A percentile compares a stretch with the other conserved stretches of the same genome.
phyloP scores from a whole-genome alignment of 495 filamentous ascomycete genomes.

The Tuber magnatum region DNA sequence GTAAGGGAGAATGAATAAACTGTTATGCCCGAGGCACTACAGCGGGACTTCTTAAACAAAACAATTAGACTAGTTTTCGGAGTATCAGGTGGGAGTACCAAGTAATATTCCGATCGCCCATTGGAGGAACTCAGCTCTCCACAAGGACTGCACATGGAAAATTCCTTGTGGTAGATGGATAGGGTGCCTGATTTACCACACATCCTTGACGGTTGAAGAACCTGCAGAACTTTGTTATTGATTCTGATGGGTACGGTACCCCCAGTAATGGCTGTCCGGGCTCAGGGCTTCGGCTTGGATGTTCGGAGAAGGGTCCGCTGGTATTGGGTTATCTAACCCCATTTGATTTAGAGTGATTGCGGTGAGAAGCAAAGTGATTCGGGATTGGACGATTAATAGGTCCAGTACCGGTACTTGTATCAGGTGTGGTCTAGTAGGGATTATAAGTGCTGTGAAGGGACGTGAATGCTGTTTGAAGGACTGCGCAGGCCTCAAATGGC shows the following conservation, averaged over 20 bases:
- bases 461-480: not conserved
- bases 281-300: not conserved
- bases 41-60: not conserved
- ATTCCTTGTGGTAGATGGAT: not conserved
- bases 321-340: not conserved
- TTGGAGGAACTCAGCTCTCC: not conserved
- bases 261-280: not conserved
- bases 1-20: not conserved
- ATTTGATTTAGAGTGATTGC: not conserved
- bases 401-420: not conserved
- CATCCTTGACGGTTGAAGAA: not conserved
- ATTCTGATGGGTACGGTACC: slow-evolving; percentile 2
- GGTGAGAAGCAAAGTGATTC: not conserved
- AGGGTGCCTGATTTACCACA: not conserved
- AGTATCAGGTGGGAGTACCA: not conserved
- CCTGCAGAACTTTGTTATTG: not conserved
- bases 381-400: not conserved
- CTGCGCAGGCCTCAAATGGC: not conserved
- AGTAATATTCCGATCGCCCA: not conserved
- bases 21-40: not conserved
- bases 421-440: not conserved
- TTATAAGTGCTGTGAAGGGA: not conserved
- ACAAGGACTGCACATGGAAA: not conserved
- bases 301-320: not conserved
- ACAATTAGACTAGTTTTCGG: no score